Percentiles rank a stretch among this genome's conserved stretches.
Evolutionary conservation across 768 basidiomycete genomes (phyloP).

Genomic region (Strobilomyces echinocephalus): DNA sequence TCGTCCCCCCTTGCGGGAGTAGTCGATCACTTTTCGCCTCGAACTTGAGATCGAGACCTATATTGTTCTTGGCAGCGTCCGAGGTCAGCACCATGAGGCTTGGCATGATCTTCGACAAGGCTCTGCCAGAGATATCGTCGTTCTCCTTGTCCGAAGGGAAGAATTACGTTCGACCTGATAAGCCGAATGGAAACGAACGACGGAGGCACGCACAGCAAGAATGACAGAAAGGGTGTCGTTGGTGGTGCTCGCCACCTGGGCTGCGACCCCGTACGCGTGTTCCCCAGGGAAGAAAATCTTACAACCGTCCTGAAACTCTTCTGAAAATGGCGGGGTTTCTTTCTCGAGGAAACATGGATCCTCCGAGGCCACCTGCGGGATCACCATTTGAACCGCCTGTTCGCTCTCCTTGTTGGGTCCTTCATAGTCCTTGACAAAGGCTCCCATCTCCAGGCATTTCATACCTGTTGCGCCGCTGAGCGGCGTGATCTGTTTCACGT

Average conservation of each 20-base stretch:
- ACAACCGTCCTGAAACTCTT: conserved; percentile 87
- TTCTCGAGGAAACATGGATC: conserved; percentile 85
- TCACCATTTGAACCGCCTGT: conserved; percentile 81
- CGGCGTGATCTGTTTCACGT: background rate
- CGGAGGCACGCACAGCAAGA: conserved; percentile 60
- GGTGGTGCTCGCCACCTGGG: conserved; percentile 74
- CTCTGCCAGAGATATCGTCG: conserved; percentile 70
- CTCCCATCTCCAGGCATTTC: conserved; percentile 82
- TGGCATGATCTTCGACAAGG: conserved; percentile 86
- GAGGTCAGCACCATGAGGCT: conserved; percentile 83
- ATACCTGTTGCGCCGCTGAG: conserved; percentile 51
- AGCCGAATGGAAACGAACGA: background rate
- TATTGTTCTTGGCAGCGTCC: conserved; percentile 77
- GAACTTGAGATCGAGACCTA: conserved; percentile 94
- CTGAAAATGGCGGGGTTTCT: conserved; percentile 71
- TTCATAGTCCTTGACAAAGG: conserved; percentile 94
- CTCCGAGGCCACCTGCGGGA: conserved; percentile 77
- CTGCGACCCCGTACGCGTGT: conserved; percentile 93
- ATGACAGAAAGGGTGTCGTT: conserved; percentile 72
- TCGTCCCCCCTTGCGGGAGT: conserved; percentile 77
- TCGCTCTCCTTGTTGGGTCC: conserved; percentile 75
- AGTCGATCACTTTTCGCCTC: conserved; percentile 92
- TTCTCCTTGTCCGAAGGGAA: conserved; percentile 82
- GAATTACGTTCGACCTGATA: conserved; percentile 47
- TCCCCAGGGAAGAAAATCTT: conserved; percentile 96